phyloP scores from a whole-genome alignment of 345 rosid genomes.

The Aquilaria sinensis region DNA sequence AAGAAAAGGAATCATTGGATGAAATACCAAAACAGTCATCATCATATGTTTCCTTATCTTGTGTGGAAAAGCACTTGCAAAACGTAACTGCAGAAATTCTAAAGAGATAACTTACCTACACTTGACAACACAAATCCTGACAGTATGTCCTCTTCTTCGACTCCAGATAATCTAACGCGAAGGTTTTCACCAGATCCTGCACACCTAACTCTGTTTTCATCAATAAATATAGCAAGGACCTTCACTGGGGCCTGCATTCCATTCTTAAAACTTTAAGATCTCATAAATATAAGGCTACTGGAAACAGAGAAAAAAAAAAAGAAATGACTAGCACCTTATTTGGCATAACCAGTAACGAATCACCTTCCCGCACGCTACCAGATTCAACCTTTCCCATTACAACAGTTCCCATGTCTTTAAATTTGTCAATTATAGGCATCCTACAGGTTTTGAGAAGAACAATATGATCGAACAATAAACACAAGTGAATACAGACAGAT shows the following conservation, averaged over 20 bases:
- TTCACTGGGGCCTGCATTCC: constrained; percentile 64
- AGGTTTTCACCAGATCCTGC: constrained; percentile 97
- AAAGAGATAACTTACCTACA: constrained; percentile 45
- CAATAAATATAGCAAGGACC: constrained; percentile 57
- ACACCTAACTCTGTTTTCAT: constrained; percentile 70
- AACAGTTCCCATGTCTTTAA: constrained; percentile 98
- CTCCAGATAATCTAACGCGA: constrained; percentile 73
- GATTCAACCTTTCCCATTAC: constrained; percentile 98
- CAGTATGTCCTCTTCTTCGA: constrained; percentile 89
- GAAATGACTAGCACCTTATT: constrained; percentile 56
- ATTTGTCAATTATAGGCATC: constrained; percentile 96
- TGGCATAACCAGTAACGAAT: constrained; percentile 83
- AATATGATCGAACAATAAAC: too few relatives aligned
- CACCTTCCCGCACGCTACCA: constrained; percentile 84
- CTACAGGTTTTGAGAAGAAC: constrained; percentile 22
- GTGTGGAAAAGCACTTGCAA: background rate
- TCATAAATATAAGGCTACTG: background rate
- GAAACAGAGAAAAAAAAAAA: background rate
- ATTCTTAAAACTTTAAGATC: constrained; percentile 4
- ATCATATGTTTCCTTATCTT: too few relatives aligned
- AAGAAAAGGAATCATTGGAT: too few relatives aligned
- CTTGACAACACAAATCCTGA: constrained; percentile 88
- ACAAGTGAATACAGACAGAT: too few relatives aligned
- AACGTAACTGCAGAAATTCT: too few relatives aligned
- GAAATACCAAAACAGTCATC: too few relatives aligned